Percentiles rank a stretch among this genome's conserved stretches.
These are phyloP conservation scores for Proliferodiscus dingleyae DNA, from an alignment of 2,329 filamentous ascomycete species.

Conservation along the genomic window DNA sequence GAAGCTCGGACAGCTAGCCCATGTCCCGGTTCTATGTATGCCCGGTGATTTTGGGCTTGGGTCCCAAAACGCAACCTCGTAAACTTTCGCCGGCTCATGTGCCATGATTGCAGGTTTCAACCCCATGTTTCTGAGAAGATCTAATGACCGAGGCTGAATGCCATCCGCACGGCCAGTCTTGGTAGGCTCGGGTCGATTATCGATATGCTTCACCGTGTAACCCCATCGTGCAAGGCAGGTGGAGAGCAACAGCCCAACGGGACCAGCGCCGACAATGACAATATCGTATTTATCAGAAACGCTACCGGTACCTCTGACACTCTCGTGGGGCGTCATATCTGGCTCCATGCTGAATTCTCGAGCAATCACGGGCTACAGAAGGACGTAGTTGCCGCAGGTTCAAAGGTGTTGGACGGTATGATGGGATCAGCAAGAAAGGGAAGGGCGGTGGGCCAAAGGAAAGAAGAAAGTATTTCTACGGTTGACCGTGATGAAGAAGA, in stretches of 20 bases:
- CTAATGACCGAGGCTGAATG: constrained; percentile 84
- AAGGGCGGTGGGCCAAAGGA: background rate
- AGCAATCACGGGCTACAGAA: background rate
- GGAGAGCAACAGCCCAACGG: constrained; percentile 81
- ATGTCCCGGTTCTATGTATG: constrained; percentile 64
- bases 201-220: constrained; percentile 92
- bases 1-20: constrained; percentile 86
- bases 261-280: constrained; percentile 85
- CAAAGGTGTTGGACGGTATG: background rate
- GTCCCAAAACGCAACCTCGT: constrained; percentile 71
- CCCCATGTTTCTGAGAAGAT: constrained; percentile 84
- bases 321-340: background rate
- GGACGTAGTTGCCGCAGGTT: background rate
- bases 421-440: background rate
- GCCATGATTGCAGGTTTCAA: constrained; percentile 86
- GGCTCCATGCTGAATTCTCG: background rate
- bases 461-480: background rate
- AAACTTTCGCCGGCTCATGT: constrained; percentile 80
- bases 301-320: background rate
- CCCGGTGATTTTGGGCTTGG: constrained; percentile 49
- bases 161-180: constrained; percentile 83
- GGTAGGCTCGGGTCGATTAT: constrained; percentile 82
- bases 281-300: constrained; percentile 47
- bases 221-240: constrained; percentile 88
- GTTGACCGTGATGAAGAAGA: background rate